A percentile compares a stretch with the other conserved stretches of the same genome.
phyloP scores from a whole-genome alignment of 2,329 filamentous ascomycete genomes.

The Ceratocystis eucalypticola region DNA sequence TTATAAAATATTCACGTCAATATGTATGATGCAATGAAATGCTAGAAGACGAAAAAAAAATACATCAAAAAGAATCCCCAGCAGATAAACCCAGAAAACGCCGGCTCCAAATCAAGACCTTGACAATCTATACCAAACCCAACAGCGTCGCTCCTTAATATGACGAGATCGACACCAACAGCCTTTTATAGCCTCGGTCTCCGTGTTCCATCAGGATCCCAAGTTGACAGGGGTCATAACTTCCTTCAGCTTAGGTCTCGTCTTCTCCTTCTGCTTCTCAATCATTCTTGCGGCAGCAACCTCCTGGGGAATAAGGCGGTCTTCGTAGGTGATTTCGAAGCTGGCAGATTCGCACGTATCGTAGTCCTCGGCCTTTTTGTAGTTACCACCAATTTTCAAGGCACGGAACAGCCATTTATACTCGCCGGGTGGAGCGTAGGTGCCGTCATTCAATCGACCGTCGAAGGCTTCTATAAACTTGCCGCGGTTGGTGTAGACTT shows the following conservation, averaged over 20 bases:
- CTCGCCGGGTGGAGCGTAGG: slow-evolving; percentile 34
- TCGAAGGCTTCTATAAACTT: slow-evolving; percentile 29
- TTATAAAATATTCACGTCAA: neutral
- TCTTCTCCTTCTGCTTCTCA: neutral
- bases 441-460: slow-evolving; percentile 35
- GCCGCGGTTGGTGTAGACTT: slow-evolving; percentile 22
- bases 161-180: neutral
- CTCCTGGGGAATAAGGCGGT: neutral
- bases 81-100: neutral
- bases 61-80: neutral
- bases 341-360: slow-evolving; percentile 31
- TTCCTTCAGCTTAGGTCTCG: neutral
- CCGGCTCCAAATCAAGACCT: neutral
- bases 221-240: neutral
- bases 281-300: neutral
- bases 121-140: neutral
- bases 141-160: neutral
- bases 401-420: slow-evolving; percentile 39
- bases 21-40: neutral
- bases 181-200: neutral
- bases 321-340: slow-evolving; percentile 35
- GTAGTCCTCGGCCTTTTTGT: slow-evolving; percentile 33
- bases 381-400: slow-evolving; percentile 39
- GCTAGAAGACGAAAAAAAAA: neutral
- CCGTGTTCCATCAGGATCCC: neutral